A percentile compares a stretch with the other conserved stretches of the same genome.
These are phyloP conservation scores for Ophiocordyceps camponoti-floridani DNA, from an alignment of 2,329 filamentous ascomycete species.

Conservation along the genomic window DNA sequence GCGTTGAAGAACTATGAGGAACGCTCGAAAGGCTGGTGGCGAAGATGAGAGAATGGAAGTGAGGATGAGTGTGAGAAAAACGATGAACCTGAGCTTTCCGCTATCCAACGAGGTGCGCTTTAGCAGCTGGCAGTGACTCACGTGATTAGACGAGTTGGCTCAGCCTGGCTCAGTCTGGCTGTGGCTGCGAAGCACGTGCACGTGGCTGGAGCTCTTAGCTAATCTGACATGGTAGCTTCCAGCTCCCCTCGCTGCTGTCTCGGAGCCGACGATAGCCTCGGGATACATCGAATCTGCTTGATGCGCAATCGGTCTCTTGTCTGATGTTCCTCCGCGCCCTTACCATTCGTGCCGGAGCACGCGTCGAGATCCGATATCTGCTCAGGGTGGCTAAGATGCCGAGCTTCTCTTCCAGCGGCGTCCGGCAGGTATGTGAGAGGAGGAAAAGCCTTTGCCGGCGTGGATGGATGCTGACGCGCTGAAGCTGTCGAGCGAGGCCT, in stretches of 20 bases:
- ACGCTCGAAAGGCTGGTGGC: not conserved
- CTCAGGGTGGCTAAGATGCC: slow-evolving; percentile 42
- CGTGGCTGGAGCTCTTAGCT: too few species aligned
- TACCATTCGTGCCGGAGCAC: slow-evolving; percentile 32
- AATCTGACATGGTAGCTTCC: too few species aligned
- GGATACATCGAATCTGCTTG: not conserved
- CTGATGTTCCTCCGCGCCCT: slow-evolving; percentile 41
- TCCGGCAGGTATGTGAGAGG: slow-evolving; percentile 10
- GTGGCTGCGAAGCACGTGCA: too few species aligned
- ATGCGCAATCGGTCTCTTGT: not conserved
- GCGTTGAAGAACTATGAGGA: not conserved
- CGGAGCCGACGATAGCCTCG: not conserved
- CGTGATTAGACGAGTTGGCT: too few species aligned
- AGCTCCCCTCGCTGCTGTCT: too few species aligned
- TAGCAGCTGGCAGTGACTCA: too few species aligned
- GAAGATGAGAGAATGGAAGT: not conserved
- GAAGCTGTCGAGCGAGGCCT: slow-evolving; percentile 17
- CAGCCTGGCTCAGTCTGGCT: too few species aligned
- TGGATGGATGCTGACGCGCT: not conserved
- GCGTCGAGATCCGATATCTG: slow-evolving; percentile 17
- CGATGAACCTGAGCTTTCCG: too few species aligned
- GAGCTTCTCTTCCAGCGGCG: slow-evolving; percentile 31
- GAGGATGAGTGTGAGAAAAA: not conserved
- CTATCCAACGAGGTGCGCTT: too few species aligned
- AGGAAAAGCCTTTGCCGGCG: not conserved